A percentile compares a stretch with the other conserved stretches of the same genome.
Evolutionary conservation across 371 early-diverging fungal genomes (phyloP).

Genomic region (Mortierella sp.): DNA sequence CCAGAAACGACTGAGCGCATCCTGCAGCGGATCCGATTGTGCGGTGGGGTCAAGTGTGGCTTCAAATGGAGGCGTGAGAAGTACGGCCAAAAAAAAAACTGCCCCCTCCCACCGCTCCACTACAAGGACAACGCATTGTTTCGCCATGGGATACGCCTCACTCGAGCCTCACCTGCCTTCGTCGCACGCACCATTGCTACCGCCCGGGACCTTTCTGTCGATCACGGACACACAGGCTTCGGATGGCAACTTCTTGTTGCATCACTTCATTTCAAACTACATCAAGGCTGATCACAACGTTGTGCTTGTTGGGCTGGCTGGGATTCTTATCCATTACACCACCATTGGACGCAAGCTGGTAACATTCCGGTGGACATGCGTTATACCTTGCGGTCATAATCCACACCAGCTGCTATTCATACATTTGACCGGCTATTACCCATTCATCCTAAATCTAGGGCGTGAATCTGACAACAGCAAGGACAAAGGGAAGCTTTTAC

Average conservation of each 20-base stretch:
- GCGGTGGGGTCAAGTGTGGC: slow-evolving; percentile 4
- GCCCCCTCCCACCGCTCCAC: not conserved
- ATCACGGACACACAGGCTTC: slow-evolving; percentile 75
- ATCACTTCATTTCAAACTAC: slow-evolving; percentile 76
- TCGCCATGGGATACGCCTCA: slow-evolving; percentile 49
- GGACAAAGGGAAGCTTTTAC: slow-evolving; percentile 62
- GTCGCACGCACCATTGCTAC: slow-evolving; percentile 56
- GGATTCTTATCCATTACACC: slow-evolving; percentile 74
- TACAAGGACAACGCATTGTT: too few species aligned
- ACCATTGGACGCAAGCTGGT: slow-evolving; percentile 76
- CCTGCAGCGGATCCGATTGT: slow-evolving; percentile 14
- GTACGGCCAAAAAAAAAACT: not conserved
- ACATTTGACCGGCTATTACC: not conserved
- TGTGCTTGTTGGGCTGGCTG: slow-evolving; percentile 71
- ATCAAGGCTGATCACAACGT: slow-evolving; percentile 67
- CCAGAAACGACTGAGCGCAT: too few species aligned
- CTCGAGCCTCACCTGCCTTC: slow-evolving; percentile 50
- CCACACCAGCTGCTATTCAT: too few species aligned
- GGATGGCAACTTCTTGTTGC: slow-evolving; percentile 74
- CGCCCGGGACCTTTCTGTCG: slow-evolving; percentile 61
- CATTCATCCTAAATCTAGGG: slow-evolving; percentile 57
- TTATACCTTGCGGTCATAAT: too few species aligned
- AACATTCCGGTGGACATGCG: slow-evolving; percentile 6
- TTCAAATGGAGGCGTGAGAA: too few species aligned
- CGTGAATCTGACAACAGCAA: slow-evolving; percentile 64